Conservation (phyloP, 148 eudicot species). For the Pouteria glomerata region DNA sequence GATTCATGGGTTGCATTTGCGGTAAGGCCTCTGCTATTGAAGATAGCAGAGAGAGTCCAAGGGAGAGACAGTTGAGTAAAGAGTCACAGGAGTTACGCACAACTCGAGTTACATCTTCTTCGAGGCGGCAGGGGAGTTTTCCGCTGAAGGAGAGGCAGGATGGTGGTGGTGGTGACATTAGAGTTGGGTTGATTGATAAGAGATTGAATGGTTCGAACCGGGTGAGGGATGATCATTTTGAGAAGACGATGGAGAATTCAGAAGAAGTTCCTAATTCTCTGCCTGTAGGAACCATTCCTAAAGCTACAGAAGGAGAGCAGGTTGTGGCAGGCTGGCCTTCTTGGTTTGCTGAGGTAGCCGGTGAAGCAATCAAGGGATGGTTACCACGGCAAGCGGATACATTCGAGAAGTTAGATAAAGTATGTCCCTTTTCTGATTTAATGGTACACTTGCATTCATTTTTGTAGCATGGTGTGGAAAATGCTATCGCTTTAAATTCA, state of each 20-base stretch:
- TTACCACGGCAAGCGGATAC: conserved; percentile 58
- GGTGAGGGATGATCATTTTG: conserved; percentile 40
- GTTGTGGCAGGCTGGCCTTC: conserved; percentile 96
- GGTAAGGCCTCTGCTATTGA: conserved; percentile 48
- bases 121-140: conserved; percentile 40
- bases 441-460: neutral
- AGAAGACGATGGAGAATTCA: conserved; percentile 38
- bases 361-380: conserved; percentile 81
- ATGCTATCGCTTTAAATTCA: too few species aligned
- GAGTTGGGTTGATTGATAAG: conserved; percentile 47
- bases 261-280: conserved; percentile 33
- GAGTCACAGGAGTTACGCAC: too few species aligned
- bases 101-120: conserved; percentile 24
- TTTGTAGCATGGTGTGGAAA: neutral
- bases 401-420: conserved; percentile 71
- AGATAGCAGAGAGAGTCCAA: conserved; percentile 37
- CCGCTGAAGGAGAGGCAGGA: conserved; percentile 31
- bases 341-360: conserved; percentile 72
- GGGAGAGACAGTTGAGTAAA: conserved; percentile 33
- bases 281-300: conserved; percentile 27
- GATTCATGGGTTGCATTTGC: conserved; percentile 62
- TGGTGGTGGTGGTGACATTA: conserved; percentile 42
- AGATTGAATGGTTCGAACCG: conserved; percentile 38
- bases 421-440: conserved; percentile 24
- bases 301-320: conserved; percentile 60